Percentiles rank a stretch among this genome's conserved stretches.
phyloP scores from a whole-genome alignment of 495 filamentous ascomycete species.

The Xylaria flabelliformis region DNA sequence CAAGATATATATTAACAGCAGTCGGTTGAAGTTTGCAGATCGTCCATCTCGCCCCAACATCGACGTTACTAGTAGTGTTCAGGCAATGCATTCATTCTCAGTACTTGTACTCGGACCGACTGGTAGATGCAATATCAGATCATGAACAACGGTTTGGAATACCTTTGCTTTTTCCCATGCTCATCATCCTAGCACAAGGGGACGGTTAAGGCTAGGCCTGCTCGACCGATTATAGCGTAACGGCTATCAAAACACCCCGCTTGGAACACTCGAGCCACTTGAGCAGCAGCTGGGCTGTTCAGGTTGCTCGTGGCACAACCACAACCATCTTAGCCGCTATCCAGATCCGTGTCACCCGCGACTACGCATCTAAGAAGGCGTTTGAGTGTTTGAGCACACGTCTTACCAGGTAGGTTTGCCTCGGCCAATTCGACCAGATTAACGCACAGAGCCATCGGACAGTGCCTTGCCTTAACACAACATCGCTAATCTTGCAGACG shows the following conservation, averaged over 20 bases:
- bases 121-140: conserved; percentile 21
- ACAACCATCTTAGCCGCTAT: conserved; percentile 1
- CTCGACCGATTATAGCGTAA: conserved; percentile 14
- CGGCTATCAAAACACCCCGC: conserved; percentile 11
- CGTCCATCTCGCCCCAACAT: not conserved
- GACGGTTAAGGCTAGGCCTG: conserved; percentile 21
- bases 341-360: conserved; percentile 10
- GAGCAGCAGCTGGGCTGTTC: not conserved
- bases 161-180: conserved; percentile 12
- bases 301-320: conserved; percentile 8
- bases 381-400: not conserved
- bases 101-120: conserved; percentile 21
- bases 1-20: not conserved
- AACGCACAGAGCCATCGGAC: conserved; percentile 7
- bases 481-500: conserved; percentile 31
- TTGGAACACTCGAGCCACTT: not conserved
- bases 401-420: not conserved
- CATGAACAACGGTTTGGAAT: conserved; percentile 20
- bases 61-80: conserved; percentile 5
- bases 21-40: not conserved
- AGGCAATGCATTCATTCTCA: conserved; percentile 20
- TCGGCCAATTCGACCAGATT: not conserved
- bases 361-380: not conserved
- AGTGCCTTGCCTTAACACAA: conserved; percentile 22
- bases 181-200: not conserved